Evolutionary conservation across 2,329 filamentous ascomycete genomes (phyloP).

Genomic region (Cordyceps javanica): DNA sequence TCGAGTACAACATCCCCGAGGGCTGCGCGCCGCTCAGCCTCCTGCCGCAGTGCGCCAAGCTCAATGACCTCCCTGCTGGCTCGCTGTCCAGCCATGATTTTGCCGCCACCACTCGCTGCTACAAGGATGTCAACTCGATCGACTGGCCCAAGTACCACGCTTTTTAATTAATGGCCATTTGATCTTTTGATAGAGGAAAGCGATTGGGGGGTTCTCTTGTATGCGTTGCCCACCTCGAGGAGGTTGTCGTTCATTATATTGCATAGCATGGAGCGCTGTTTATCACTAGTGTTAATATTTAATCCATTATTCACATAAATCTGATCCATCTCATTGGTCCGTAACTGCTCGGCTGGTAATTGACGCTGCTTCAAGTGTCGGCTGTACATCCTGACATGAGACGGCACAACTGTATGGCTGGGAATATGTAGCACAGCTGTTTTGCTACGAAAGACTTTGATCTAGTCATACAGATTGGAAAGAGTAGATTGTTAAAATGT

Average conservation of each 20-base stretch:
- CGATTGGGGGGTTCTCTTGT: neutral
- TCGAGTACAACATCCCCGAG: conserved; percentile 25
- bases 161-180: neutral
- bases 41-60: conserved; percentile 4
- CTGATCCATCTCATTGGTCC: no score
- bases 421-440: no score
- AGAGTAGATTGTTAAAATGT: no score
- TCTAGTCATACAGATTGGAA: no score
- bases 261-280: neutral
- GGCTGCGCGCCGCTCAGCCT: conserved; percentile 31
- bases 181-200: neutral
- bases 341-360: no score
- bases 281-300: neutral
- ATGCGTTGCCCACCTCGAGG: neutral
- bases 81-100: conserved; percentile 34
- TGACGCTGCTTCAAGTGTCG: no score
- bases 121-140: conserved; percentile 32
- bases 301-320: neutral
- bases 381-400: no score
- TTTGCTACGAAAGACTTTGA: no score
- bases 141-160: conserved; percentile 24
- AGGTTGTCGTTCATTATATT: neutral
- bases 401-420: no score
- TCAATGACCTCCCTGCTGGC: conserved; percentile 26
- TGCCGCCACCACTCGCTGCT: conserved; percentile 33